Percentiles rank a stretch among this genome's conserved stretches.
Evolutionary conservation across 768 basidiomycete genomes (phyloP).

Genomic region (Ephemerocybe angulata): DNA sequence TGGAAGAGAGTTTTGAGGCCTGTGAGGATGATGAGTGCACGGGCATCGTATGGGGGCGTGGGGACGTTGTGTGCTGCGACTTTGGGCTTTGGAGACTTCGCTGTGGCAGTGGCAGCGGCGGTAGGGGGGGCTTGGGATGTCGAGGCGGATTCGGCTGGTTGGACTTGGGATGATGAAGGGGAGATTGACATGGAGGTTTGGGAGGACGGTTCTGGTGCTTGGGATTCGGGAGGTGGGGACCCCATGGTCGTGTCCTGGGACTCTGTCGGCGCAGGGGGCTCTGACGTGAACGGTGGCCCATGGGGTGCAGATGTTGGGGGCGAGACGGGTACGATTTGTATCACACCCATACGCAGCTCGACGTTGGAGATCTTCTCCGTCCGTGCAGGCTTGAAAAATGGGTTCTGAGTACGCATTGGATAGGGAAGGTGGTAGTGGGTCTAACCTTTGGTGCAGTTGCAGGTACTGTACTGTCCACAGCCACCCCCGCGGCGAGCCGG

Average conservation of each 20-base stretch:
- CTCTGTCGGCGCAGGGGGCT: background rate
- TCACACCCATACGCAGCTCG: slow-evolving; percentile 80
- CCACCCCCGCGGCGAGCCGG: slow-evolving; percentile 75
- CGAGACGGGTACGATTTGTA: slow-evolving; percentile 71
- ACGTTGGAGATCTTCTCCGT: slow-evolving; percentile 74
- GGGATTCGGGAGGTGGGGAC: background rate
- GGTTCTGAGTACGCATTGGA: background rate
- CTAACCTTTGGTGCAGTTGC: background rate
- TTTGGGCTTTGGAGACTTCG: background rate
- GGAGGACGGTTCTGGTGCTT: background rate
- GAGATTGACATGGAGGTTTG: slow-evolving; percentile 5
- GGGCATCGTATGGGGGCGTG: slow-evolving; percentile 40
- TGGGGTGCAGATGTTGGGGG: background rate
- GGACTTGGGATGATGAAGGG: background rate
- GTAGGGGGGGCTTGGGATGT: background rate
- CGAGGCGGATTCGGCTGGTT: background rate
- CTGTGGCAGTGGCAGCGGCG: background rate
- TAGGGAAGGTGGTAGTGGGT: background rate
- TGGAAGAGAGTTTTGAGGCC: slow-evolving; percentile 97
- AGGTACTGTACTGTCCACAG: slow-evolving; percentile 55
- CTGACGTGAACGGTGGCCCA: background rate
- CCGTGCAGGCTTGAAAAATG: background rate
- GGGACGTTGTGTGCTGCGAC: background rate
- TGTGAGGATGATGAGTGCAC: slow-evolving; percentile 81
- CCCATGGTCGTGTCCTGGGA: background rate